Evolutionary conservation across 441 rosid genomes (phyloP).

Genomic region (Biscutella auriculata): DNA sequence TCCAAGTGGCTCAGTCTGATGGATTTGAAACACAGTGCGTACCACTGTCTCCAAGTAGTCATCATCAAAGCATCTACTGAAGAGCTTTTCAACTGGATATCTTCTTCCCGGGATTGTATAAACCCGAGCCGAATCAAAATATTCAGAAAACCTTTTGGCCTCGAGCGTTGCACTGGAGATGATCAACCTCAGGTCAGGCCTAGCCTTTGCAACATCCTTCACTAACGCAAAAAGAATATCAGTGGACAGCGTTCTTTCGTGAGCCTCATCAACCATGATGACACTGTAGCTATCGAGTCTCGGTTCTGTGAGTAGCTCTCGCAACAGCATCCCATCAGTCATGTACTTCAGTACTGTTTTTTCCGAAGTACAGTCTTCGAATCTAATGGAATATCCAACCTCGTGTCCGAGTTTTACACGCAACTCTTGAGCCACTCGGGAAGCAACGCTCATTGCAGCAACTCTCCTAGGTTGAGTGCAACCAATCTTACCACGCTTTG

Average conservation of each 20-base stretch:
- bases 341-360: conserved; percentile 86
- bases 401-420: conserved; percentile 97
- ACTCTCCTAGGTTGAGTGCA: conserved; percentile 97
- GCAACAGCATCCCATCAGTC: conserved; percentile 96
- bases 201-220: conserved; percentile 80
- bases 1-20: conserved; percentile 72
- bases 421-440: conserved; percentile 97
- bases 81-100: conserved; percentile 87
- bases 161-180: conserved; percentile 99
- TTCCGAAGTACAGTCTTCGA: conserved; percentile 97
- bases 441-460: conserved; percentile 99
- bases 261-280: conserved; percentile 97
- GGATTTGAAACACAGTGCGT: conserved; percentile 79
- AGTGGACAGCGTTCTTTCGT: conserved; percentile 93
- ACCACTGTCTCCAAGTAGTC: conserved; percentile 92
- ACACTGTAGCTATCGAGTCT: conserved; percentile 88
- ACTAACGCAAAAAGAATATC: conserved; percentile 90
- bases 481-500: conserved; percentile 83
- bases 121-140: conserved; percentile 89
- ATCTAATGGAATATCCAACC: conserved; percentile 95
- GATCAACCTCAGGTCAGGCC: conserved; percentile 86
- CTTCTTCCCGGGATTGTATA: conserved; percentile 94
- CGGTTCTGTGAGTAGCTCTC: conserved; percentile 95
- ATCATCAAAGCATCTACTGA: conserved; percentile 96
- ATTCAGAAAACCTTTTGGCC: conserved; percentile 93